phyloP scores from a whole-genome alignment of 2,329 filamentous ascomycete genomes.

The Hypoxylon sp. region DNA sequence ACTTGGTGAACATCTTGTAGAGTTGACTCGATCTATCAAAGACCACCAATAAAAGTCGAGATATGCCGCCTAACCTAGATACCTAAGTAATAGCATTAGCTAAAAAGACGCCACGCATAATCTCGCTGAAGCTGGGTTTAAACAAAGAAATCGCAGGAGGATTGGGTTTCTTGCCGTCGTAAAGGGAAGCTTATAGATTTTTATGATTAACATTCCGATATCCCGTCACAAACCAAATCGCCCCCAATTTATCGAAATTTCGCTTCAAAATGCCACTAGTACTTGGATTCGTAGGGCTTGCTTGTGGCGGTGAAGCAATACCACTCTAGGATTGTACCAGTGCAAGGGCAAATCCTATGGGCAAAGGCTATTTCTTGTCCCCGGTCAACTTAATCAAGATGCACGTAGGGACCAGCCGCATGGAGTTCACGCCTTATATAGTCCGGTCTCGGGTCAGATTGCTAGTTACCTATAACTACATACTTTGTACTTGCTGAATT shows the following conservation, averaged over 20 bases:
- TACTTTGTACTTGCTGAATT: slow-evolving; percentile 5
- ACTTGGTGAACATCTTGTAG: too few species aligned
- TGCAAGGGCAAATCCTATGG: slow-evolving; percentile 25
- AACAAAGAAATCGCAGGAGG: slow-evolving; percentile 11
- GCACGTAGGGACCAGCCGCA: slow-evolving; percentile 1
- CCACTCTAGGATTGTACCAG: not conserved
- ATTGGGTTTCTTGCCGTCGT: not conserved
- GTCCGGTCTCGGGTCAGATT: slow-evolving; percentile 3
- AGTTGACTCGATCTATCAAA: too few species aligned
- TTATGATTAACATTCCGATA: not conserved
- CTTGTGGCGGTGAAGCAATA: not conserved
- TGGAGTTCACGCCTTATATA: slow-evolving; percentile 20
- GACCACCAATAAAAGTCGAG: too few species aligned
- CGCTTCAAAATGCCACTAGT: not conserved
- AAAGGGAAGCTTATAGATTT: not conserved
- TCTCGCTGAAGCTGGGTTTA: not conserved
- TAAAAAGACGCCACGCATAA: slow-evolving; percentile 25
- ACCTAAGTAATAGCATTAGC: not conserved
- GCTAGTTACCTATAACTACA: too few species aligned
- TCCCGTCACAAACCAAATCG: not conserved
- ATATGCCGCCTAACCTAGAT: not conserved
- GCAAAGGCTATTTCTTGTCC: not conserved
- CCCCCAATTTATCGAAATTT: not conserved
- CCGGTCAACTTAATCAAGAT: not conserved
- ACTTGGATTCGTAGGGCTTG: not conserved